Evolutionary conservation across 371 early-diverging fungal species (phyloP).

Genomic region (Nematocida sp.): DNA sequence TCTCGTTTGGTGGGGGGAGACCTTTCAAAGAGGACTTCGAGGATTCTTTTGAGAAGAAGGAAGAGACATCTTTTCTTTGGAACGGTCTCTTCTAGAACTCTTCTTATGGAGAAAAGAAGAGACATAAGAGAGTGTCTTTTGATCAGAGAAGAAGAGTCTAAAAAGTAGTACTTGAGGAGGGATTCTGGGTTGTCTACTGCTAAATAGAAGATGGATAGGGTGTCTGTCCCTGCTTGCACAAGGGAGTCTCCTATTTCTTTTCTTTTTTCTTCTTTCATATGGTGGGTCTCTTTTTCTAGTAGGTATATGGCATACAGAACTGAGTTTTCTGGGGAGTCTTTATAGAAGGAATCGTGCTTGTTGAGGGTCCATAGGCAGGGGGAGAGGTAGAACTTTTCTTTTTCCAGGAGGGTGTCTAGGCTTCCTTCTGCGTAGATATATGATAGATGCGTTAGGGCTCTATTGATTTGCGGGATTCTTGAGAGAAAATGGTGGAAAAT

Average conservation of each 20-base stretch:
- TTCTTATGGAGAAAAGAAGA: slow-evolving; percentile 15
- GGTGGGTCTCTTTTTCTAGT: not conserved
- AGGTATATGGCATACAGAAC: slow-evolving; percentile 32
- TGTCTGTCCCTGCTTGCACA: not conserved
- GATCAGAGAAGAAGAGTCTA: slow-evolving; percentile 3
- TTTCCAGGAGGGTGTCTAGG: slow-evolving; percentile 8
- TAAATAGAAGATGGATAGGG: slow-evolving; percentile 1
- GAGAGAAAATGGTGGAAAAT: slow-evolving; percentile 39
- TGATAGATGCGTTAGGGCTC: not conserved
- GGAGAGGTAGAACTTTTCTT: slow-evolving; percentile 14
- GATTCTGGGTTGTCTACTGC: not conserved
- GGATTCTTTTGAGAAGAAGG: not conserved
- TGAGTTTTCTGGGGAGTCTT: not conserved
- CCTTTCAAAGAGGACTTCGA: not conserved
- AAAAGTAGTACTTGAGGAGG: slow-evolving; percentile 3
- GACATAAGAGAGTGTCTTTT: slow-evolving; percentile 9
- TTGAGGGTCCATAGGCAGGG: slow-evolving; percentile 20
- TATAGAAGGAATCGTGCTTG: slow-evolving; percentile 13
- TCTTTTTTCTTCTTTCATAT: not conserved
- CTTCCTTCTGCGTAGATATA: not conserved
- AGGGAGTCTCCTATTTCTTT: slow-evolving; percentile 17
- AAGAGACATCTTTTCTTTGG: slow-evolving; percentile 33
- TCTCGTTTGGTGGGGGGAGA: not conserved
- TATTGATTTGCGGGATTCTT: not conserved
- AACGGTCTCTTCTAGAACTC: slow-evolving; percentile 41